Evolutionary conservation across 768 basidiomycete genomes (phyloP).

Genomic region (Coprinopsis strossmayeri): DNA sequence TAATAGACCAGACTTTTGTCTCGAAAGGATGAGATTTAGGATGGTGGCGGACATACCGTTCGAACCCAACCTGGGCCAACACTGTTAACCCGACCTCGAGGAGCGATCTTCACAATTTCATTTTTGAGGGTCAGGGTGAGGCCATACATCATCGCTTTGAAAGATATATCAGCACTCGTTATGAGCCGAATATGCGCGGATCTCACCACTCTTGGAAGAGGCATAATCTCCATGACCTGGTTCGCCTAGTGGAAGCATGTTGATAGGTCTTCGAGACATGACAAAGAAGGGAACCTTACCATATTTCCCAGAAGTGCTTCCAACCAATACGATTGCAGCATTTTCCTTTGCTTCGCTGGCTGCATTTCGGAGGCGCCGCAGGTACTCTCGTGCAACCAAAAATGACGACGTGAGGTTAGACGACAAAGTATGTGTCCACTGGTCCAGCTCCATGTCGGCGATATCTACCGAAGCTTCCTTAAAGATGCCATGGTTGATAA

Average conservation of each 20-base stretch:
- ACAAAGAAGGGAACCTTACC: conserved; percentile 27
- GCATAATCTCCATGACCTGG: conserved; percentile 63
- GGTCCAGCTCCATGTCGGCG: conserved; percentile 50
- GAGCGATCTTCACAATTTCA: conserved; percentile 73
- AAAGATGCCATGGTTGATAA: conserved; percentile 60
- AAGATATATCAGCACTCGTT: background rate
- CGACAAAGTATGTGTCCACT: conserved; percentile 56
- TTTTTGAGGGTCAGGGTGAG: conserved; percentile 65
- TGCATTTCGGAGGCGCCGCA: conserved; percentile 37
- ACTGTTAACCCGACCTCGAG: conserved; percentile 61
- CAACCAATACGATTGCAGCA: conserved; percentile 58
- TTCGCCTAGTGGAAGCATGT: conserved; percentile 29
- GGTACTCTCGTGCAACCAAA: conserved; percentile 57
- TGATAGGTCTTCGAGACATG: background rate
- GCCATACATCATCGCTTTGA: conserved; percentile 65
- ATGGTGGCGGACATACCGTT: conserved; percentile 27
- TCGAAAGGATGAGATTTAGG: no score
- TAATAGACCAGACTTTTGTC: no score
- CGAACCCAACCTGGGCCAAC: conserved; percentile 65
- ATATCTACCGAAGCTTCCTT: conserved; percentile 40
- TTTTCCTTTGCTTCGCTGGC: conserved; percentile 39
- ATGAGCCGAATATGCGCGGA: background rate
- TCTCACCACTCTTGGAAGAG: conserved; percentile 59
- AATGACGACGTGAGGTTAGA: conserved; percentile 65
- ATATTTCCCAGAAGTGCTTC: conserved; percentile 67